Evolutionary conservation across 2,329 filamentous ascomycete species (phyloP).

Genomic region (Byssochlamys sp.): DNA sequence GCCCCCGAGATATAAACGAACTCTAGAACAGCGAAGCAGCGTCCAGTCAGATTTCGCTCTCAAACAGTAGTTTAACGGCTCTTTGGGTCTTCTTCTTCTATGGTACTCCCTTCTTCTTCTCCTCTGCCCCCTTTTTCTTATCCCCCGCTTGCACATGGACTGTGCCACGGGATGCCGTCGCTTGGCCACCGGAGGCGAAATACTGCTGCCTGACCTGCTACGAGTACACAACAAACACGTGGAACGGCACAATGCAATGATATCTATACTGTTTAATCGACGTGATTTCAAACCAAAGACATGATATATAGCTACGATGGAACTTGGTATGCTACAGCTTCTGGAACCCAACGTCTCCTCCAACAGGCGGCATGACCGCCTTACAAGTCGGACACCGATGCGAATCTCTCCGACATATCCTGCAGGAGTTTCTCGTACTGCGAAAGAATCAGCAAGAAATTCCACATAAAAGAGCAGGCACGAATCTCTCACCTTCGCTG

Average conservation of each 20-base stretch:
- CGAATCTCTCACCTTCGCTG: constrained; percentile 61
- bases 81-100: neutral
- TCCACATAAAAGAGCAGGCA: neutral
- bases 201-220: constrained; percentile 2
- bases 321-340: constrained; percentile 5
- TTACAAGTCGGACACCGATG: constrained; percentile 89
- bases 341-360: neutral
- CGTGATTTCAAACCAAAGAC: neutral
- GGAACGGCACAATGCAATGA: neutral
- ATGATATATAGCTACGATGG: neutral
- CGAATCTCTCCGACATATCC: constrained; percentile 94
- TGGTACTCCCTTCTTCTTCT: neutral
- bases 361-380: neutral
- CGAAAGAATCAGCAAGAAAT: constrained; percentile 30
- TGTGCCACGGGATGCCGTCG: neutral
- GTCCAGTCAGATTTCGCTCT: neutral
- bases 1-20: neutral
- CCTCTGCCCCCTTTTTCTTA: neutral
- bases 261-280: neutral
- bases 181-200: neutral
- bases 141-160: neutral
- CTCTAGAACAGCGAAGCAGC: neutral
- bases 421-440: constrained; percentile 89
- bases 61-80: neutral
- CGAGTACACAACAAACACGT: neutral